phyloP scores from a whole-genome alignment of 306 rosid species.

The Lathyrus tuberosus region DNA sequence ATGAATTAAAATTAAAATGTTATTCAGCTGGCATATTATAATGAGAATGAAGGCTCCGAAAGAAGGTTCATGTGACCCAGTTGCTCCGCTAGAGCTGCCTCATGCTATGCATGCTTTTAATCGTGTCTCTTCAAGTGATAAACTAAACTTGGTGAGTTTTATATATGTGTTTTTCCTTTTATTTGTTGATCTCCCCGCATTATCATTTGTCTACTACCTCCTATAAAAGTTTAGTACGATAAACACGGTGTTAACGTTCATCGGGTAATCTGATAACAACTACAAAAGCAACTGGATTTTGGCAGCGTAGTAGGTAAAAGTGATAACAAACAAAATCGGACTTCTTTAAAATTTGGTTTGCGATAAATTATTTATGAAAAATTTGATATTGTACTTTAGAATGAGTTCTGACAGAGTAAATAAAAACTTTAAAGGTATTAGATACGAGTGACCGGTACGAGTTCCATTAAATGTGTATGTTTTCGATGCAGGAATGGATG shows the following conservation, averaged over 20 bases:
- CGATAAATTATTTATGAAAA: not conserved
- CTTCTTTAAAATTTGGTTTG: conserved; percentile 30
- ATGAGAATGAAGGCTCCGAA: conserved; percentile 73
- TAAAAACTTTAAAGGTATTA: not conserved
- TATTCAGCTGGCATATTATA: conserved; percentile 74
- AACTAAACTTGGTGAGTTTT: conserved; percentile 49
- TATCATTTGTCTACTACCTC: too few species aligned
- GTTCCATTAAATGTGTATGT: conserved; percentile 20
- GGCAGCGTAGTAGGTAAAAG: not conserved
- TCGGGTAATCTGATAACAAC: too few species aligned
- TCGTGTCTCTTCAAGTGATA: conserved; percentile 55
- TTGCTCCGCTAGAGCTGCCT: conserved; percentile 76
- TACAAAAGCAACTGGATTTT: too few species aligned
- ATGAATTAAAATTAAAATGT: not conserved
- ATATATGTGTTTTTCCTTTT: too few species aligned
- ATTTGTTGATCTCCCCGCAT: too few species aligned
- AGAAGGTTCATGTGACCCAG: conserved; percentile 69
- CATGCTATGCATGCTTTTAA: conserved; percentile 77
- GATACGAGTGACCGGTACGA: conserved; percentile 27
- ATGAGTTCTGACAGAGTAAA: not conserved
- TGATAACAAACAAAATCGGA: conserved; percentile 28
- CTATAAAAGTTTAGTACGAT: too few species aligned
- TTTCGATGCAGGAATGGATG: conserved; percentile 85
- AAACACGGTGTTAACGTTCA: too few species aligned
- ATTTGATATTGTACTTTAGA: conserved; percentile 7